Evolutionary conservation across 169 alveolate genomes (phyloP), one percentile per base, ranked within the genome.

Genomic region (Eimeria maxima): DNA sequence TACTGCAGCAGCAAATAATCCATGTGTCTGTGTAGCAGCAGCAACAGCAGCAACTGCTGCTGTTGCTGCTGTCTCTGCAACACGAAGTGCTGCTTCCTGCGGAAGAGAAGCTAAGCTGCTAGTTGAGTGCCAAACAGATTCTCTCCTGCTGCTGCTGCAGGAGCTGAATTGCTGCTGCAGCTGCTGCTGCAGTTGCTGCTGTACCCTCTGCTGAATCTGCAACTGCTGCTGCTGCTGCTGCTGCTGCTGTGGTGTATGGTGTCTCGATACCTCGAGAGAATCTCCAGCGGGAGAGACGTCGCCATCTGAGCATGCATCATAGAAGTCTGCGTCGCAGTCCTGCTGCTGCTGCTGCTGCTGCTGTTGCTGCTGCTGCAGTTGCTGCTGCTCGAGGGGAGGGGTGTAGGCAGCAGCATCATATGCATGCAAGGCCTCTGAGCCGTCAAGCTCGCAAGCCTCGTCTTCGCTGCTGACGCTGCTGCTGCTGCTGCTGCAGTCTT

Each of bases 31-130:
- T 20, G 84, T 29, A 27, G 84, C 84, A 73, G 84, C 84, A 73
- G 84, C 84, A 8, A 73, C 84, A 1, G 84, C 84, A n/a, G 84
- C 84, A 27, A 73, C 84, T 38, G 84, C 84, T 73, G 84, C 84
- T n/a, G 84, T 73, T 73, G 84, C 84, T n/a, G 84, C 84, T 11
- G 84, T 73, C 84, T 73, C 84, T 7, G 84, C 84, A 1, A 73
- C 55, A 4, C 84, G 84, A 20, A 73, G 84, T 10, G 84, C 84
- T 27, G 84, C 53, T 7, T 73, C 84, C 45, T 73, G 84, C n/a
- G 44, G 84, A 16, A 73, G 84, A 20, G 84, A 73, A 50, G 84
- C 84, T 10, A 73, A 24, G 84, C 84, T 73, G 45, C 84, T 73
- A 7, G 84, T 73, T 22, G 84, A 73, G 42, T 73, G 84, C 84